Base-by-base conservation (phyloP, 106 monocot species). In the Xerophyta viscosa region DNA sequence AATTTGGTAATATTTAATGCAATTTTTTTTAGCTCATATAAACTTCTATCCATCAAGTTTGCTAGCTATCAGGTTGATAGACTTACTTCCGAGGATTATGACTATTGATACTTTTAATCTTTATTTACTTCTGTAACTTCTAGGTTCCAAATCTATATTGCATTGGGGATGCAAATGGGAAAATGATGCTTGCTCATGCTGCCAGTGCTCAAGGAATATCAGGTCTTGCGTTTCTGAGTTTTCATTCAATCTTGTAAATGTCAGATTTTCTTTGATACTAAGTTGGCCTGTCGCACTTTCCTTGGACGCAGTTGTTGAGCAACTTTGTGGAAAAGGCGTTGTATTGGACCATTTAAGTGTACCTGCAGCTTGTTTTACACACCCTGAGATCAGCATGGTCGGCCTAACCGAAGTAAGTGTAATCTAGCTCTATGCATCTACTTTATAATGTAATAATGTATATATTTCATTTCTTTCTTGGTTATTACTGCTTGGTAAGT, bases 151-250 rank as follows among this genome's bases (percentile, higher is more conserved):
- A 96, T 74, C 58, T 96, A 54, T 96, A 85, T 52, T 89, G 89
- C 70, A 96, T 96, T 58, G 96, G 96, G 52, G 96, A 96, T 63
- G 96, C 96, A 24, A 89, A 96, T 74, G 96, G 96, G 20, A 96
- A 89, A 81, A 60, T 96, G 76, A 96, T 96, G 96, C 88, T 96
- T 68, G 96, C 96, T 77, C 96, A 96, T 77, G 96, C 85, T 56
- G 96, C 96, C 21, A 89, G 89, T 72, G 96, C 96, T 41, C 96
- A 96, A 52, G 96, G 96, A 31, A 96, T 96, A 27, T 96, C 96
- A 72, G 96, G 96, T 82, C 60, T 12, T 31, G 8, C 26, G 17
- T 9, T 4, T 30, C 52, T 18, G 10, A 29, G 23, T 37, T 59
- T 47, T 3, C 15, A 12, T 15, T 39, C 3, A 39, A 3, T 15